Base-by-base conservation (phyloP, 352 stramenopile genomes). In the Elongisporangium prolatum region DNA sequence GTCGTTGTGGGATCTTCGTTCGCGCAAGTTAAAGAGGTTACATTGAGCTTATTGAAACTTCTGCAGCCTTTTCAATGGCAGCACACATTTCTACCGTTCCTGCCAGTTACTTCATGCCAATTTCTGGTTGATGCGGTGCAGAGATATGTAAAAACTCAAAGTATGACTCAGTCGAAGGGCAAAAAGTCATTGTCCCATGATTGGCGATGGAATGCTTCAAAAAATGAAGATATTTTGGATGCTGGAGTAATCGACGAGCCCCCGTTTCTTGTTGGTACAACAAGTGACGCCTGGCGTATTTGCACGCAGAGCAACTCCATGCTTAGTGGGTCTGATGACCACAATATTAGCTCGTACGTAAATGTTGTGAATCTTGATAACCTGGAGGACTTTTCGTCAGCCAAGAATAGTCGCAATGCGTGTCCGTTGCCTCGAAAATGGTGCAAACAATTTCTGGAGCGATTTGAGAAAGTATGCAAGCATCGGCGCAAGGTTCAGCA, bases 51-150 rank as follows among this genome's bases (percentile, higher is more conserved):
- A 40, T 53, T 93, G 22, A 84, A 84, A 60, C 59, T 95, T 24
- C 58, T 95, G 11, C 62, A 84, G 47, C 86, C 86, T n/a, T 95
- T 95, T 58, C 68, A 59, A 21, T 95, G 86, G 86, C 80, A 89
- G 48, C 81, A 91, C 61, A 88, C 79, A 20, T 88, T 89, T 50
- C 51, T 91, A 4, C 84, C 86, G 21, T 93, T 91, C 54, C 59
- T 93, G 8, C 80, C 84, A 11, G 74, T 91, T 14, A 65, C 82
- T 21, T 92, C 82, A 3, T 91, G 83, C 77, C 68, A 72, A 20
- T 90, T 89, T 54, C 60, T 93, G 21, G 69, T 79, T 13, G 84
- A 95, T 54, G 63, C 77, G 48, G 57, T 85, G 24, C 73, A 80
- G 44, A 69, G 79, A 21, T 84, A 88, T 57, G 67, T 78, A 21